Conservation (phyloP, 441 rosid species). For the Corymbia citriodora region DNA sequence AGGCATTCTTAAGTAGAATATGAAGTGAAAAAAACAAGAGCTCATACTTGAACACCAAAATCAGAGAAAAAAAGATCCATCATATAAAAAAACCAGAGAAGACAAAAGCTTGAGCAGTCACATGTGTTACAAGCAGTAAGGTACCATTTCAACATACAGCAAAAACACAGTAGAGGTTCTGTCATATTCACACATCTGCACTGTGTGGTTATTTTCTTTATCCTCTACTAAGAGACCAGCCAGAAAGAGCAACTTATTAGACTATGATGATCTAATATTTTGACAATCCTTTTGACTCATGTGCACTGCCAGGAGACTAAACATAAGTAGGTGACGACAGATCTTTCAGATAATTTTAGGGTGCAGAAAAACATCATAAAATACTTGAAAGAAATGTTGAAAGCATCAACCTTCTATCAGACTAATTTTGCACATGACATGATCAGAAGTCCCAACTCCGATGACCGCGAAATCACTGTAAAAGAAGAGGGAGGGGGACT, state of each 20-base stretch:
- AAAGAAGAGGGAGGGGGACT: background rate
- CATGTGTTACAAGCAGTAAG: background rate
- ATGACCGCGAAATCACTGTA: background rate
- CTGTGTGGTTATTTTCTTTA: background rate
- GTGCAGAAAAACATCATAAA: background rate
- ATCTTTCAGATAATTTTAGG: background rate
- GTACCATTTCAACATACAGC: background rate
- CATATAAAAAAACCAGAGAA: background rate
- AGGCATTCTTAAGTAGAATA: background rate
- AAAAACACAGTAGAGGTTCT: background rate
- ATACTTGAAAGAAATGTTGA: background rate
- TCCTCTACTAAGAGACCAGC: background rate
- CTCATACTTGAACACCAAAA: background rate
- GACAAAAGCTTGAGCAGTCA: background rate
- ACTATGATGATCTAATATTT: background rate
- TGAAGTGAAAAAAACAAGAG: background rate
- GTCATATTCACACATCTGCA: background rate
- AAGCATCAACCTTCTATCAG: background rate
- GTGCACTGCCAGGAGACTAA: background rate
- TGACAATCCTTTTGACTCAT: background rate
- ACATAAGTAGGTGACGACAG: background rate
- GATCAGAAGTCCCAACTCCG: background rate
- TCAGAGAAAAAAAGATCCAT: background rate
- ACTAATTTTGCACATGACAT: background rate
- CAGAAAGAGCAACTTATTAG: background rate